Evolutionary conservation across 805 yeast genomes (phyloP), one percentile per base, ranked within the genome.

Genomic region (Lipomyces sp.): DNA sequence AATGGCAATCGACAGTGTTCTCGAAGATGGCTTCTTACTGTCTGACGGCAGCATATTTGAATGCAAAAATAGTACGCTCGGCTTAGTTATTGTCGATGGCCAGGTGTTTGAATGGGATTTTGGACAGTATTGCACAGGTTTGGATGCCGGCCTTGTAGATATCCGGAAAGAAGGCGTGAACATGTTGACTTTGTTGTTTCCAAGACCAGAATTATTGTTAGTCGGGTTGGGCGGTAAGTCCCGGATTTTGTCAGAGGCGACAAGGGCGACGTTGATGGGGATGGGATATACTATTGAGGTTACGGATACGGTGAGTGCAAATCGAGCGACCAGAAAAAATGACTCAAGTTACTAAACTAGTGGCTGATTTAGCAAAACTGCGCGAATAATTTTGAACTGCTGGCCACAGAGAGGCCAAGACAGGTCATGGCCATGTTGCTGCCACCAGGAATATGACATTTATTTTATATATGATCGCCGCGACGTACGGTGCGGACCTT

Each of bases 361-460:
- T 32, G 15, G 15, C 11, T 55, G 11, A 24, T 24, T 24, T 65
- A 74, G 76, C 65, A 66, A 37, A 84, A 84, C 70, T 90, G 91
- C 0, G 93, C 90, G 11, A 83, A 85, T 69, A 87, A 84, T 68
- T 91, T 84, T 77, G 94, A 90, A 73, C 77, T 90, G 54, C 77
- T 90, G 65, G 92, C 94, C 0, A 89, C 94, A 0, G 96, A 91
- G 74, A 80, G 96, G 71, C 91, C 93, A 0, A 79, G 82, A 33
- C 87, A 86, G 39, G 86, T 90, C n/a, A 92, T 87, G 1, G 95
- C 90, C 0, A 77, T 90, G 39, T 78, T 90, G 59, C 78, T 91
- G 54, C 91, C 96, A 30, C 90, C 94, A 2, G 84, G 87, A 69
- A 76, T 86, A 68, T 85, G 76, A 57, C 33, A 29, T 35, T 6